Base-by-base conservation (phyloP, 805 yeast species). In the Lachancea mirantina region DNA sequence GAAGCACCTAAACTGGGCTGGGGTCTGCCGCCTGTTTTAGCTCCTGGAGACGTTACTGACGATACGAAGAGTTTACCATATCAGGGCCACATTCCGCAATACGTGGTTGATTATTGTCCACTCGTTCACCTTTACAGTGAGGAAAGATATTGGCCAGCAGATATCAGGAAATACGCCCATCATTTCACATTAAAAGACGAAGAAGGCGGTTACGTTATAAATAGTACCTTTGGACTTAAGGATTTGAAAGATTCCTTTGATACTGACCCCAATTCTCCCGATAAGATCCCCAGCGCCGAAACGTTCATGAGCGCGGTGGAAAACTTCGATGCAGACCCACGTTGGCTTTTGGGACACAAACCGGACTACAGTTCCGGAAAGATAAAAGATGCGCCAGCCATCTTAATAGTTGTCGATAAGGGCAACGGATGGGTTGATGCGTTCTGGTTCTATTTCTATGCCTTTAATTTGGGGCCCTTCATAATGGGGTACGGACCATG, bases 401-500 rank as follows among this genome's bases (percentile, higher is more conserved):
- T 79, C 0, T 57, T 88, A 19, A 69, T 89, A 15, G 88, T 84
- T 1, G 88, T 84, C 1, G 96, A 89, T 50, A 88, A 87, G 53
- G 96, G 95, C 2, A 81, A 85, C 45, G 95, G 95, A 3, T 78
- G 92, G 84, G 82, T 88, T 0, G 98, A 89, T 55, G 84, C 96
- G 0, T 89, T 74, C 54, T 89, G 97, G 96, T 92, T 89, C 56
- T 88, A 84, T 52, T 89, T 89, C 52, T 89, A 92, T 54, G 80
- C 95, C 2, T 89, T 89, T 64, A 89, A 89, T 53, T 64, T 84
- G 43, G 98, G 98, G 0, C 96, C 98, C 0, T 89, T 78, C 60
- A 96, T 89, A 7, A 87, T 89, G 96, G 97, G 97, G 3, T 72
- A 74, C 22, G 98, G 98, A 0, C 98, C 98, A 0, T 92, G 81